Percentiles rank a stretch among this genome's conserved stretches.
Evolutionary conservation across 169 alveolate species (phyloP).

Genomic region (Plasmodium relictum): DNA sequence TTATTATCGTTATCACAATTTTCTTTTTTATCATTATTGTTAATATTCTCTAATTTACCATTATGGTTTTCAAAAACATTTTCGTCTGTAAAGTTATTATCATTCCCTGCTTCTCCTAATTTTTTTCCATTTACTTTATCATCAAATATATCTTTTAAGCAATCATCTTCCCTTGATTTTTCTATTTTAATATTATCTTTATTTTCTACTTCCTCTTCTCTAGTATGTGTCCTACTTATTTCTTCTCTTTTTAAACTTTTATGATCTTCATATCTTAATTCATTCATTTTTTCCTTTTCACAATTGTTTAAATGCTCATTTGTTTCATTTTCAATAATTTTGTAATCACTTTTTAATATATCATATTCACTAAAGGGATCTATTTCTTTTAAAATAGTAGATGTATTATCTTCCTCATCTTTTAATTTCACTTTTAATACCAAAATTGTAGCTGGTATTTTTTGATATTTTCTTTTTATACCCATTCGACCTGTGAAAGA

Average conservation of each 20-base stretch:
- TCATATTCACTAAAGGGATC: constrained; percentile 73
- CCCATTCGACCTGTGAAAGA: constrained; percentile 87
- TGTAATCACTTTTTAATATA: constrained; percentile 61
- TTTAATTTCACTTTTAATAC: constrained; percentile 75
- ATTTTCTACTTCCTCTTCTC: neutral
- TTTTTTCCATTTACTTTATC: neutral
- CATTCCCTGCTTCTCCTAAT: neutral
- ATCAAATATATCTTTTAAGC: too few relatives aligned
- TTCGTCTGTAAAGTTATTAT: neutral
- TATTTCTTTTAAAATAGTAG: constrained; percentile 41
- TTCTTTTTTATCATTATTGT: neutral
- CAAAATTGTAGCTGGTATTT: constrained; percentile 79
- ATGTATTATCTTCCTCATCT: constrained; percentile 60
- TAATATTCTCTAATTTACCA: neutral
- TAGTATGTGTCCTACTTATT: neutral
- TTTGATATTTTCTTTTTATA: constrained; percentile 82
- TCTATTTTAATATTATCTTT: neutral
- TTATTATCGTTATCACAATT: neutral
- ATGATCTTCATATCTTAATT: too few relatives aligned
- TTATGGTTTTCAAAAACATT: neutral
- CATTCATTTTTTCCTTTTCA: constrained; percentile 7
- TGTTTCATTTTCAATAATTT: constrained; percentile 9
- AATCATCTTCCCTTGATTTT: neutral
- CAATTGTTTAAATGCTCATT: neutral
- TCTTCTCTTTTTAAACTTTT: neutral